phyloP scores from a whole-genome alignment of 164 flowering plant genomes.

The Cinnamomum chago region DNA sequence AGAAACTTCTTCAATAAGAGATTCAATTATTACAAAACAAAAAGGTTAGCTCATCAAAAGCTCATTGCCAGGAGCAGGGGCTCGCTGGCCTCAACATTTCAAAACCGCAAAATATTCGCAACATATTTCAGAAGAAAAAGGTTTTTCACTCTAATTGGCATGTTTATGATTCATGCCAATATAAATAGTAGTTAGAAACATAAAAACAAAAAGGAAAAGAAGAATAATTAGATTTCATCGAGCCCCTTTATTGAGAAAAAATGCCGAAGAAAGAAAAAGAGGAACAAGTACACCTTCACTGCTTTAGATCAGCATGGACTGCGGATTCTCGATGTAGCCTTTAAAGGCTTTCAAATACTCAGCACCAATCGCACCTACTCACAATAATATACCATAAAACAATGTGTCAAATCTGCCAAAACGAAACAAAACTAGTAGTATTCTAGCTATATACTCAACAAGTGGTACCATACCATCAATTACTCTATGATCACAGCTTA shows the following conservation, averaged over 20 bases:
- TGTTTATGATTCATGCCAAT: neutral
- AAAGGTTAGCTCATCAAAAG: neutral
- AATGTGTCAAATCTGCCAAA: neutral
- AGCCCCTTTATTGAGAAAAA: slow-evolving; percentile 10
- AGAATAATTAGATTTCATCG: neutral
- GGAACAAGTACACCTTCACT: neutral
- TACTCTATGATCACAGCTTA: slow-evolving; percentile 98
- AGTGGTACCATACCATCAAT: slow-evolving; percentile 63
- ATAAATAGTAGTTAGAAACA: too few species aligned
- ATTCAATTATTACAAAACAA: neutral
- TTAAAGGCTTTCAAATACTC: slow-evolving; percentile 92
- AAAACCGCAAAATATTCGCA: neutral
- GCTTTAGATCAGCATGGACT: slow-evolving; percentile 70
- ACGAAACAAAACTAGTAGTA: neutral
- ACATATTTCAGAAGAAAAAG: neutral
- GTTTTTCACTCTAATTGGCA: neutral
- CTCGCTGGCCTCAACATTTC: neutral
- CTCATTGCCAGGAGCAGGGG: neutral
- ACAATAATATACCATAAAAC: neutral
- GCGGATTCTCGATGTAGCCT: slow-evolving; percentile 86
- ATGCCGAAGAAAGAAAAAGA: slow-evolving; percentile 4
- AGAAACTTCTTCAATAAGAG: neutral
- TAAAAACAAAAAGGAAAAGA: neutral
- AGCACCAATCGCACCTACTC: slow-evolving; percentile 89
- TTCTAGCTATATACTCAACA: neutral